A percentile compares a stretch with the other conserved stretches of the same genome.
Evolutionary conservation across 352 stramenopile species (phyloP).

Genomic region (Porosira glacialis): DNA sequence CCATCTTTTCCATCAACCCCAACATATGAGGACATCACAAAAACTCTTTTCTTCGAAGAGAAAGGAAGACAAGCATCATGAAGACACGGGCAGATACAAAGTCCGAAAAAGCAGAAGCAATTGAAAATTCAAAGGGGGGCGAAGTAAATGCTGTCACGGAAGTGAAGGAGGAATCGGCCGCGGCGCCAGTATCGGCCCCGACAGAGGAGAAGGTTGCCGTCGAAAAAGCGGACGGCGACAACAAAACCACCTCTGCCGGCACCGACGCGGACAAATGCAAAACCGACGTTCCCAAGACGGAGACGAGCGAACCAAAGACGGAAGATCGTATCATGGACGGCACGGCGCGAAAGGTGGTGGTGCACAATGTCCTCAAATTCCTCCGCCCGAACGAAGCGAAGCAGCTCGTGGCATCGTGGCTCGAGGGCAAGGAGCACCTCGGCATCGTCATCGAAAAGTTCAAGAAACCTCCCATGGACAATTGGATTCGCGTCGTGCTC

Average conservation of each 20-base stretch:
- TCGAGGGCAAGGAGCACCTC: slow-evolving; percentile 9
- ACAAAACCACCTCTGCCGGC: not conserved
- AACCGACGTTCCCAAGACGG: not conserved
- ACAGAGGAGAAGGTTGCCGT: not conserved
- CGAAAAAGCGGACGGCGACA: not conserved
- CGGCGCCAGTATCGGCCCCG: too few species aligned
- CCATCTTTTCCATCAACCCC: too few species aligned
- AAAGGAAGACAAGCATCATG: too few species aligned
- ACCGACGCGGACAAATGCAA: not conserved
- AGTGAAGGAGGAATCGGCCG: too few species aligned
- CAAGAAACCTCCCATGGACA: slow-evolving; percentile 63
- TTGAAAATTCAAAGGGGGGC: too few species aligned
- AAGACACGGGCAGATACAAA: too few species aligned
- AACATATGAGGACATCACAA: too few species aligned
- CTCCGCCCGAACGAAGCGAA: slow-evolving; percentile 46
- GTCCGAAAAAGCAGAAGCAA: too few species aligned
- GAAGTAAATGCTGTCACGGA: too few species aligned
- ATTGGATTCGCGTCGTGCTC: slow-evolving; percentile 62
- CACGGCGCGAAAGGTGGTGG: slow-evolving; percentile 57
- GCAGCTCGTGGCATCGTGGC: slow-evolving; percentile 53
- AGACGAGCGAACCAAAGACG: slow-evolving; percentile 7
- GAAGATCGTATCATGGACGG: slow-evolving; percentile 50
- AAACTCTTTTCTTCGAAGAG: too few species aligned
- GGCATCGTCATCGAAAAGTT: slow-evolving; percentile 46
- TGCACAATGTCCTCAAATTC: slow-evolving; percentile 72